Percentiles rank a stretch among this genome's conserved stretches.
Evolutionary conservation across 2,329 filamentous ascomycete species (phyloP).

Genomic region (Botryotinia globosa): DNA sequence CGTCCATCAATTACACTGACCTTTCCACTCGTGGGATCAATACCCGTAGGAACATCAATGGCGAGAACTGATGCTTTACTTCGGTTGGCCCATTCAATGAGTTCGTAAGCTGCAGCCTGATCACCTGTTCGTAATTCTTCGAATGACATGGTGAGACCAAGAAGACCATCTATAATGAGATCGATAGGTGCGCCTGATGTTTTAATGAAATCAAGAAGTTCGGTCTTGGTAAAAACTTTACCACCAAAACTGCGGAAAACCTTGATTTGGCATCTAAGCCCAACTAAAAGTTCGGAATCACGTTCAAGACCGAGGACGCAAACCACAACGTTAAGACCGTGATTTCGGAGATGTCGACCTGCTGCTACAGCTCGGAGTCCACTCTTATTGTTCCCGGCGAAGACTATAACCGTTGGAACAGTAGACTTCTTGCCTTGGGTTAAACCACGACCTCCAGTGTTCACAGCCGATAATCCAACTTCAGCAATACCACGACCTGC

Average conservation of each 20-base stretch:
- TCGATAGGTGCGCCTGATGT: slow-evolving; percentile 64
- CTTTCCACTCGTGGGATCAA: slow-evolving; percentile 74
- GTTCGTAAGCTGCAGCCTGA: slow-evolving; percentile 78
- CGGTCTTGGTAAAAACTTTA: slow-evolving; percentile 60
- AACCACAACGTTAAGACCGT: slow-evolving; percentile 75
- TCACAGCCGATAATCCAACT: slow-evolving; percentile 68
- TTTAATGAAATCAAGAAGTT: slow-evolving; percentile 60
- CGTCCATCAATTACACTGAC: slow-evolving; percentile 68
- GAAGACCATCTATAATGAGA: slow-evolving; percentile 82
- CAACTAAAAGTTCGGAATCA: slow-evolving; percentile 75
- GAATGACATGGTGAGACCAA: slow-evolving; percentile 83
- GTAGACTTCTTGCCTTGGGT: slow-evolving; percentile 40
- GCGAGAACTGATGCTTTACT: slow-evolving; percentile 79
- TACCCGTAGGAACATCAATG: slow-evolving; percentile 86
- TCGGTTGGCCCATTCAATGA: slow-evolving; percentile 92
- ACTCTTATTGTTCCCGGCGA: slow-evolving; percentile 94
- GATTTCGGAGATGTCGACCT: slow-evolving; percentile 80
- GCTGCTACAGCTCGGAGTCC: slow-evolving; percentile 82
- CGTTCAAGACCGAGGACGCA: slow-evolving; percentile 83
- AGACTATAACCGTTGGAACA: slow-evolving; percentile 56
- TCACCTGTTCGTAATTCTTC: slow-evolving; percentile 82
- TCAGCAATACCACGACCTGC: slow-evolving; percentile 86
- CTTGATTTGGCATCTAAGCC: slow-evolving; percentile 75
- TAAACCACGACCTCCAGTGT: slow-evolving; percentile 40
- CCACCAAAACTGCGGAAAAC: slow-evolving; percentile 83